Evolutionary conservation across 805 yeast species (phyloP), one percentile per base, ranked within the genome.

Genomic region (Cyberlindnera xishuangbannaensis): DNA sequence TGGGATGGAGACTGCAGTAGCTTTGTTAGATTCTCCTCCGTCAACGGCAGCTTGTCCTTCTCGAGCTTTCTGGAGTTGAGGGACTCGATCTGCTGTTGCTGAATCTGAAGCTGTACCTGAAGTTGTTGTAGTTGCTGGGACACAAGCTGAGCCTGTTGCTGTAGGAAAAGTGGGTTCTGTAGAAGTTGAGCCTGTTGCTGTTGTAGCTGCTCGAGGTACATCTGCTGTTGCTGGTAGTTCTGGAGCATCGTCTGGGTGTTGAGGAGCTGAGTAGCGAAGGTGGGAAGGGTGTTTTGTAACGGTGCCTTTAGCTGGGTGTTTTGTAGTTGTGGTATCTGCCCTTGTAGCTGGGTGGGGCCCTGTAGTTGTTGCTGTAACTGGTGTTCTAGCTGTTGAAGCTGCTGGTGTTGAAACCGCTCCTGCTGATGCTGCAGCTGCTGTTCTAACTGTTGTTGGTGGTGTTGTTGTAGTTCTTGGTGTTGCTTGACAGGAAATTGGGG

Each of bases 71-170:
- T 33, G 7, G 43, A 41, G 34, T 22, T 41, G 34, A 42, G 34
- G 22, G 65, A 46, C 39, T 67, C 50, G 26, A 46, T 39, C 27
- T 51, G 55, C 30, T 49, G 56, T 30, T 49, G 51, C 28, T 53
- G 48, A 28, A 54, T 17, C 24, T 51, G 55, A 7, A 58, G 37
- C 37, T 56, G 55, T 14, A 39, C 19, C 34, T 45, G 54, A 16
- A 48, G 38, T 28, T 49, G 55, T 37, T 45, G 56, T 14, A 44
- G 33, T 27, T 46, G 55, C 34, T 47, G 55, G 13, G 46, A 47
- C 24, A 46, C 50, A 18, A 40, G 23, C 27, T 41, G 50, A 3
- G 48, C 47, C 36, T 48, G 57, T 28, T 47, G 54, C 35, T 46
- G 53, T 15, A 44, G 38, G 30, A 48, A 37, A 28, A 45, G 22